Conservation (phyloP, 441 rosid genomes). For the Syzygium malaccense region DNA sequence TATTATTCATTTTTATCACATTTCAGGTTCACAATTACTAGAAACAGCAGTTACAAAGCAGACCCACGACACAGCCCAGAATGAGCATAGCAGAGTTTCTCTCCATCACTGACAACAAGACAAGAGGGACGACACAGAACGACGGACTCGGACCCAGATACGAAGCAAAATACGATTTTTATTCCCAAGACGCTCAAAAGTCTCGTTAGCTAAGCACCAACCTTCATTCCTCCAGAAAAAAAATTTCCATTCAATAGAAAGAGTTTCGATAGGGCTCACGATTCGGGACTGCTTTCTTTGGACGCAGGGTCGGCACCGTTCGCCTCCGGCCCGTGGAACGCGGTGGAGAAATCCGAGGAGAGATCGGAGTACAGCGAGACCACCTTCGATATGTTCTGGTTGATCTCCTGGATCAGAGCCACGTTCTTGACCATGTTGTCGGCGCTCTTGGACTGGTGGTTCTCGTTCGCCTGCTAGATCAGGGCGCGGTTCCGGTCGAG, state of each 20-base stretch:
- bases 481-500: conserved; percentile 72
- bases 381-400: conserved; percentile 77
- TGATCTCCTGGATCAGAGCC: conserved; percentile 73
- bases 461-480: conserved; percentile 85
- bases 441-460: conserved; percentile 70
- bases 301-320: neutral
- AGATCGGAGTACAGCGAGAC: conserved; percentile 74
- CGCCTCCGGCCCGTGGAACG: conserved; percentile 6
- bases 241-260: neutral
- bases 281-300: neutral
- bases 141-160: neutral
- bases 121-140: neutral
- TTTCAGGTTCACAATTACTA: neutral
- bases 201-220: neutral
- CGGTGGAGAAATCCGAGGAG: conserved; percentile 36
- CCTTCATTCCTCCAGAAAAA: neutral
- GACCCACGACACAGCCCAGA: neutral
- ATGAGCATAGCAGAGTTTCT: neutral
- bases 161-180: neutral
- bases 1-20: neutral
- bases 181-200: neutral
- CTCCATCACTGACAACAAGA: neutral
- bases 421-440: conserved; percentile 92
- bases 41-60: neutral
- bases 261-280: neutral